Percentiles rank a stretch among this genome's conserved stretches.
Evolutionary conservation across 495 filamentous ascomycete genomes (phyloP).

Genomic region (Sporormia fimetaria): DNA sequence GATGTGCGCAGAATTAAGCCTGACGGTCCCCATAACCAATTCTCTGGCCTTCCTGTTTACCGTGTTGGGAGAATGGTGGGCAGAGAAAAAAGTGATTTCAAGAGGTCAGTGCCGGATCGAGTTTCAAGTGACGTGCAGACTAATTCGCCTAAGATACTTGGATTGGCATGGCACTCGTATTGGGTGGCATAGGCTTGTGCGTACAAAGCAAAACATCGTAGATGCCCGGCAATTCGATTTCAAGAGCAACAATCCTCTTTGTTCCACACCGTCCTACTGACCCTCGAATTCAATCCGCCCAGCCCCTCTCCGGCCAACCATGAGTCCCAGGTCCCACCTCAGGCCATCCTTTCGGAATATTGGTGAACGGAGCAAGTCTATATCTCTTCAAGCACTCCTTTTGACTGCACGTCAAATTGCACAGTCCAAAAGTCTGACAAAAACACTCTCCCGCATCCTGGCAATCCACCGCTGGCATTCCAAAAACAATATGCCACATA

Average conservation of each 20-base stretch:
- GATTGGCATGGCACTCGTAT: conserved; percentile 72
- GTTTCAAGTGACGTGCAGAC: background rate
- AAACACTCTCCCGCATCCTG: conserved; percentile 24
- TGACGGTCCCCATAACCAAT: conserved; percentile 92
- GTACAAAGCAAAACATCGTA: conserved; percentile 43
- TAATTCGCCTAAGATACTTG: conserved; percentile 55
- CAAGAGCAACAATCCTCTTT: no score
- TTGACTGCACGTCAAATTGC: conserved; percentile 22
- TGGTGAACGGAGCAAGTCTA: conserved; percentile 17
- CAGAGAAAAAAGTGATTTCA: conserved; percentile 77
- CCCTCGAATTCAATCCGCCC: conserved; percentile 16
- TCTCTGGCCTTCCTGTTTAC: conserved; percentile 92
- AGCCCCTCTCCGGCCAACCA: conserved; percentile 22
- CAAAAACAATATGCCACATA: conserved; percentile 26
- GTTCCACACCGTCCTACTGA: background rate
- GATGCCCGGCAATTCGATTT: background rate
- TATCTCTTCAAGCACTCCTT: conserved; percentile 23
- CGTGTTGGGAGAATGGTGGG: conserved; percentile 89
- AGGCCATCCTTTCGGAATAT: conserved; percentile 23
- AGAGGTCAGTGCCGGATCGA: conserved; percentile 41
- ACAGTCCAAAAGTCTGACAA: conserved; percentile 23
- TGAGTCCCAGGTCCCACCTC: conserved; percentile 18
- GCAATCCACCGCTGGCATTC: conserved; percentile 23
- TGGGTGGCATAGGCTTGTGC: conserved; percentile 78
- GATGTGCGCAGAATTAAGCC: conserved; percentile 56